These are phyloP conservation scores for Graphilbum sp. DNA, from an alignment of 2,329 filamentous ascomycete species.

Conservation along the genomic window DNA sequence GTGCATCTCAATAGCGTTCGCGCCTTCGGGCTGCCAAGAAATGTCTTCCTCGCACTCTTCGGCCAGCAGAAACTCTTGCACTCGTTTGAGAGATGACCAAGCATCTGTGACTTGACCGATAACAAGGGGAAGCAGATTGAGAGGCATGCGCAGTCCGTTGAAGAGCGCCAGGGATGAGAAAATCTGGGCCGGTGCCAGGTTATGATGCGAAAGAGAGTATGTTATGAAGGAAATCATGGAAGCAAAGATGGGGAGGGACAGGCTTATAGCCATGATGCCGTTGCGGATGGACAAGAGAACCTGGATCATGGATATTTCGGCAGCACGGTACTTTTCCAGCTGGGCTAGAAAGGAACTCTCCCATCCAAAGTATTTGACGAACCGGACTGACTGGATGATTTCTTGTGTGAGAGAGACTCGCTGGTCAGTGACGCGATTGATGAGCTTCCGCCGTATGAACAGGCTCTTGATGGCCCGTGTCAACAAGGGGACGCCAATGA, in stretches of 20 bases:
- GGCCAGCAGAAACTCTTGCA: conserved; percentile 73
- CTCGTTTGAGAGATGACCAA: conserved; percentile 66
- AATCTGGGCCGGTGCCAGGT: conserved; percentile 56
- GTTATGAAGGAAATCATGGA: conserved; percentile 94
- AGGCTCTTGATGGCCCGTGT: conserved; percentile 62
- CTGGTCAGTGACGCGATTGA: conserved; percentile 91
- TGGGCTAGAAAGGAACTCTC: conserved; percentile 72
- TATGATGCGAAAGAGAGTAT: conserved; percentile 48
- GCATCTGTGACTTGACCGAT: conserved; percentile 84
- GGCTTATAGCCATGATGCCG: conserved; percentile 65
- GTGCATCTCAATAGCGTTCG: conserved; percentile 55
- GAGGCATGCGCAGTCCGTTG: conserved; percentile 75
- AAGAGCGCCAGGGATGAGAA: conserved; percentile 92
- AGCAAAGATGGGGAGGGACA: conserved; percentile 82
- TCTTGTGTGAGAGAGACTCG: conserved; percentile 84
- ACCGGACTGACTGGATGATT: conserved; percentile 76
- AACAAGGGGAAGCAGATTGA: conserved; percentile 78
- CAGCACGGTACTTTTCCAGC: conserved; percentile 53
- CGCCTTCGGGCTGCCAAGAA: conserved; percentile 33
- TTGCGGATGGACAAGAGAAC: conserved; percentile 69
- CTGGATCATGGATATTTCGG: conserved; percentile 75
- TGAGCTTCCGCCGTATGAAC: conserved; percentile 56
- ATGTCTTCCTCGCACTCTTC: conserved; percentile 71
- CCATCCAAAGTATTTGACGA: conserved; percentile 96
- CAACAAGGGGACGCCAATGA: conserved; percentile 62